Base-by-base conservation (phyloP, 768 basidiomycete species). In the Dacryopinax spathularia region DNA sequence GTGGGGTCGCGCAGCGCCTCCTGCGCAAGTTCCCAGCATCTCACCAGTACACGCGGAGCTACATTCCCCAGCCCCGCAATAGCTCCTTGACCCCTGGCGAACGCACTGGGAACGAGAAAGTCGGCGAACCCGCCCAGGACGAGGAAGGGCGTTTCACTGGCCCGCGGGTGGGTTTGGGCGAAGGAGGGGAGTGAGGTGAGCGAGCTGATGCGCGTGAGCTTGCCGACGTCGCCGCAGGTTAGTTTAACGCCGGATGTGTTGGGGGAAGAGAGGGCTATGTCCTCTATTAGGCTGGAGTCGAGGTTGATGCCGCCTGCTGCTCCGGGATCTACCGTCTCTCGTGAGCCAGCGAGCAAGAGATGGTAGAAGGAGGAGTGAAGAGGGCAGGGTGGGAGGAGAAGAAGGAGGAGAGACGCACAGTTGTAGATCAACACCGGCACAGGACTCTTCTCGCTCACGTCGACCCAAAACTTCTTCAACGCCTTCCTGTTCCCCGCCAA, bases 201-300 rank as follows among this genome's bases (percentile, higher is more conserved):
- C 43, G 85, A 85, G 60, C 86, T 84, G 67, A 94, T 87, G 68
- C 92, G 82, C 31, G 89, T 89, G 68, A 94, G 79, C 75, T 94
- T 94, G 60, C 92, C 93, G 66, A 96, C 89, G 70, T 88, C 90
- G 31, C 89, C 91, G 70, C 93, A 95, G 84, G 92, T 95, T 65
- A 95, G 81, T 75, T 97, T 97, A 66, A 93, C 85, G 22, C 92
- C 93, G 67, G 79, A 83, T 36, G 89, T 77, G 73, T 94, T 94
- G 61, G 87, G 80, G 68, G 83, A 87, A 66, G 85, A 83, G 31
- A 72, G 72, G 15, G 91, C 92, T 48, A 96, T 80, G 67, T 91
- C 87, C 5, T 81, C 80, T 70, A 97, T 88, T 34, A 91, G 73
- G 73, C 93, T 89, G 15, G 91, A 93, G 74, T 92, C 90, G 67